Evolutionary conservation across 345 rosid species (phyloP).

Genomic region (Raphanus sativus): DNA sequence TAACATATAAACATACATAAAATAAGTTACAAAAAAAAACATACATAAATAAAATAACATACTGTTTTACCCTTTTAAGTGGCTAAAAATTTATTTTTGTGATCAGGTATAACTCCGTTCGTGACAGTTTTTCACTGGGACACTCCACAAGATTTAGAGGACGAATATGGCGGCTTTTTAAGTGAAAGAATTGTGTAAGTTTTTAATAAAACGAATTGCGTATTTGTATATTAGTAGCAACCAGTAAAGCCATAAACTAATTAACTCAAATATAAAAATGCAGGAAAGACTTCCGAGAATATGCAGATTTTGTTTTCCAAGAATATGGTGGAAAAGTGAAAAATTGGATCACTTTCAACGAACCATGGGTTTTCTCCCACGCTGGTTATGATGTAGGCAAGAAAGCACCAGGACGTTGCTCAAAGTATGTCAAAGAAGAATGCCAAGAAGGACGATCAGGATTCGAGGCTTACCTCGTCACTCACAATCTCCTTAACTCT

Average conservation of each 20-base stretch:
- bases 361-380: conserved; percentile 40
- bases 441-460: conserved; percentile 41
- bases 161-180: conserved; percentile 28
- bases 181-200: neutral
- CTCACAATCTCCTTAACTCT: conserved; percentile 30
- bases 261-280: too few relatives aligned
- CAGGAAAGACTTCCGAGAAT: neutral
- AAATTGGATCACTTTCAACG: conserved; percentile 53
- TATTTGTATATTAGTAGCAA: too few relatives aligned
- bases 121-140: conserved; percentile 7
- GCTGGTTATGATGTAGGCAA: conserved; percentile 39
- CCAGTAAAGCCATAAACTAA: too few relatives aligned
- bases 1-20: too few relatives aligned
- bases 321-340: conserved; percentile 45
- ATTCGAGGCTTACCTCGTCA: conserved; percentile 27
- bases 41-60: too few relatives aligned
- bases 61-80: too few relatives aligned
- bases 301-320: neutral
- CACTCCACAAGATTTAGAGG: conserved; percentile 37
- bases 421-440: neutral
- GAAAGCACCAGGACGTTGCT: conserved; percentile 45
- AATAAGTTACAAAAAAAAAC: too few relatives aligned
- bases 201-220: too few relatives aligned
- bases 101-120: neutral
- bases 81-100: neutral